These are phyloP conservation scores for Zancudomyces culisetae DNA, from an alignment of 371 early-diverging fungal genomes.

Conservation along the genomic window DNA sequence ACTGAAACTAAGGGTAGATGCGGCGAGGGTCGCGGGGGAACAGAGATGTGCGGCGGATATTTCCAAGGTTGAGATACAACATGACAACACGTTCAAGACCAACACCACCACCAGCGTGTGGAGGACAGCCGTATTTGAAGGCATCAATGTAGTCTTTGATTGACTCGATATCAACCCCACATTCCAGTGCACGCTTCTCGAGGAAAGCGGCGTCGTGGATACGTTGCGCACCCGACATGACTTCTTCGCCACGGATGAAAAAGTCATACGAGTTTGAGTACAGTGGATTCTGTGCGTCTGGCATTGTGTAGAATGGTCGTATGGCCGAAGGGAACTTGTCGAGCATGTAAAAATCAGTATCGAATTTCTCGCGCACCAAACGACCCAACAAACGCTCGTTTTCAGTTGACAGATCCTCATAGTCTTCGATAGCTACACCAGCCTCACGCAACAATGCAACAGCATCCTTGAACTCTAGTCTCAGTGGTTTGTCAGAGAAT, in stretches of 20 bases:
- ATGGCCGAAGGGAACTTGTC: constrained; percentile 97
- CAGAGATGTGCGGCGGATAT: constrained; percentile 90
- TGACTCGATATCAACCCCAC: constrained; percentile 64
- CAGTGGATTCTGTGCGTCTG: constrained; percentile 62
- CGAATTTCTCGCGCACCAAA: constrained; percentile 85
- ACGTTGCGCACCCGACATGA: constrained; percentile 99
- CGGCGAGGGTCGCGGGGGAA: constrained; percentile 99
- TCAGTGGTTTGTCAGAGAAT: constrained; percentile 70
- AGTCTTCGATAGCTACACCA: constrained; percentile 82
- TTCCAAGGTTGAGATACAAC: constrained; percentile 87
- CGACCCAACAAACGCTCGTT: constrained; percentile 86
- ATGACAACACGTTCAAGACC: constrained; percentile 97
- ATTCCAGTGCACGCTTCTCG: constrained; percentile 57
- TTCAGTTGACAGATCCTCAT: constrained; percentile 85
- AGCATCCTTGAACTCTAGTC: constrained; percentile 80
- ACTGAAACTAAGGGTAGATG: constrained; percentile 86
- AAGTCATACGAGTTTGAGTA: constrained; percentile 99
- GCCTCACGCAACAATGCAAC: constrained; percentile 80
- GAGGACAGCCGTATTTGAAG: constrained; percentile 97
- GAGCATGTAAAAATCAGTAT: constrained; percentile 97
- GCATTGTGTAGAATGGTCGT: constrained; percentile 99
- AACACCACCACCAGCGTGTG: constrained; percentile 99
- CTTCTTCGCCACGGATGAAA: constrained; percentile 99
- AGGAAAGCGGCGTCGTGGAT: constrained; percentile 83
- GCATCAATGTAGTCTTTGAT: constrained; percentile 92